A percentile compares a stretch with the other conserved stretches of the same genome.
These are phyloP conservation scores for Entomortierella beljakovae DNA, from an alignment of 192 early-diverging fungal genomes.

Conservation along the genomic window DNA sequence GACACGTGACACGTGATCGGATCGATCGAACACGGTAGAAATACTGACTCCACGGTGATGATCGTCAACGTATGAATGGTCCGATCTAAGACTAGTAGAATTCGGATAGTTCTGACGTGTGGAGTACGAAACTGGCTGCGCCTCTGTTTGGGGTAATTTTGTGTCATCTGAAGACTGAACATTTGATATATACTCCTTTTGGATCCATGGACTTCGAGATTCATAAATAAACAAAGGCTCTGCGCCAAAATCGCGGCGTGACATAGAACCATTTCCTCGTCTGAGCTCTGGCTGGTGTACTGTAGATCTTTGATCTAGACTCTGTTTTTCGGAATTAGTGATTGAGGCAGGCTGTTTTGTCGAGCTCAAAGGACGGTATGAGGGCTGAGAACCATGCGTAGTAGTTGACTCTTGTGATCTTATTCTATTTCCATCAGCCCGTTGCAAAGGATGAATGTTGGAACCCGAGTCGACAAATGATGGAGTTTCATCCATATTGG, in stretches of 20 bases:
- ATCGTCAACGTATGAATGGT: slow-evolving; percentile 7
- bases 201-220: too few species aligned
- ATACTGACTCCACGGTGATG: slow-evolving; percentile 6
- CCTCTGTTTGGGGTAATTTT: too few species aligned
- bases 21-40: slow-evolving; percentile 11
- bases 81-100: not conserved
- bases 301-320: not conserved
- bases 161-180: too few species aligned
- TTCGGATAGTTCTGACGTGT: slow-evolving; percentile 7
- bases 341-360: not conserved
- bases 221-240: too few species aligned
- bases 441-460: not conserved
- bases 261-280: too few species aligned
- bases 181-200: too few species aligned
- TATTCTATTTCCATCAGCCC: not conserved
- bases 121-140: not conserved
- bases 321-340: not conserved
- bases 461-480: slow-evolving; percentile 10
- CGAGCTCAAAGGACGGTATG: not conserved
- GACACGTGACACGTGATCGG: not conserved
- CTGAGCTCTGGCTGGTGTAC: not conserved
- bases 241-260: too few species aligned
- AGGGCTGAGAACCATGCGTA: not conserved
- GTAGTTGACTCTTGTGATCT: slow-evolving; percentile 2
- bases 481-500: slow-evolving; percentile 14